Percentiles rank a stretch among this genome's conserved stretches.
Evolutionary conservation across 163 green algal species (phyloP).

Genomic region (Scenedesmus sp.): DNA sequence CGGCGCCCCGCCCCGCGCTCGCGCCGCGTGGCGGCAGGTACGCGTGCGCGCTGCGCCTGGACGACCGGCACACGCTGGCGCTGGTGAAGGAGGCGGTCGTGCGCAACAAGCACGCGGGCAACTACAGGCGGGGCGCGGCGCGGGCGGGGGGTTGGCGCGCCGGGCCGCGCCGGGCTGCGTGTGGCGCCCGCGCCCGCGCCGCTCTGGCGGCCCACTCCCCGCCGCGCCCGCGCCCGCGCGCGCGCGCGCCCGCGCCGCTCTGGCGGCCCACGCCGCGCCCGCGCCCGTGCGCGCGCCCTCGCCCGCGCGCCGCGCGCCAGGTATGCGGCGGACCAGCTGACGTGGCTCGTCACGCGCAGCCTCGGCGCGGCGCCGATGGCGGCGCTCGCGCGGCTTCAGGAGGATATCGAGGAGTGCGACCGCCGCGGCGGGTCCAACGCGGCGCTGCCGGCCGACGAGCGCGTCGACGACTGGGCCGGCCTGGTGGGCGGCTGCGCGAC

Average conservation of each 20-base stretch:
- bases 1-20: too few species aligned
- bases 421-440: conserved; percentile 32
- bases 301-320: conserved; percentile 1
- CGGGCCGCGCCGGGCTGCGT: too few species aligned
- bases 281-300: too few species aligned
- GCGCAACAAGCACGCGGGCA: conserved; percentile 39
- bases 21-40: conserved; percentile 6
- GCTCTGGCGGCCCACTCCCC: too few species aligned
- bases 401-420: conserved; percentile 50
- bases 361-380: conserved; percentile 41
- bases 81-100: conserved; percentile 37
- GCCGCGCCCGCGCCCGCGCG: too few species aligned
- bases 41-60: conserved; percentile 7
- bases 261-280: too few species aligned
- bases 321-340: conserved; percentile 46
- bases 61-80: conserved; percentile 35
- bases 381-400: conserved; percentile 42
- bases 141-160: too few species aligned
- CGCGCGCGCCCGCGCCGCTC: too few species aligned
- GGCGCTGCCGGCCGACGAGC: conserved; percentile 22
- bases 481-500: conserved; percentile 19
- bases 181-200: too few species aligned
- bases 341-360: conserved; percentile 27
- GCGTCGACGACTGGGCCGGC: conserved; percentile 23
- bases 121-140: conserved; percentile 36